A percentile compares a stretch with the other conserved stretches of the same genome.
These are phyloP conservation scores for Vitis hybrid DNA, from an alignment of 177 flowering plant species.

Conservation along the genomic window DNA sequence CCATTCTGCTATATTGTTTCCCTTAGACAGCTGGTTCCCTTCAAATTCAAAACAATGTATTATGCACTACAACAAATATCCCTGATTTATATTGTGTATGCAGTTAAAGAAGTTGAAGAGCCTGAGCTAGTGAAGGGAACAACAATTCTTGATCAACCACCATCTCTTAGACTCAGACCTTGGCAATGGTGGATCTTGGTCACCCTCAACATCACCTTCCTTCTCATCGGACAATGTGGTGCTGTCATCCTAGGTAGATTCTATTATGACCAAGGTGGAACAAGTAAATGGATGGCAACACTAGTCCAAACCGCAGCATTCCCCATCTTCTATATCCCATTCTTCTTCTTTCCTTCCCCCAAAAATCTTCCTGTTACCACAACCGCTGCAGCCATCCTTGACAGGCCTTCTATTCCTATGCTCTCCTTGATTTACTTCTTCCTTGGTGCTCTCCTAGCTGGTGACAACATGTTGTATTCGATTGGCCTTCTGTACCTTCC, in stretches of 20 bases:
- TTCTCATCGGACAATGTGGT: slow-evolving; percentile 41
- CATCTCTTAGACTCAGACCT: slow-evolving; percentile 23
- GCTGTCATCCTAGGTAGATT: slow-evolving; percentile 66
- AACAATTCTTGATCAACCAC: slow-evolving; percentile 10
- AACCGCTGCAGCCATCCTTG: background rate
- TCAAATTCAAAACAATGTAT: too few species aligned
- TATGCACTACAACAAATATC: too few species aligned
- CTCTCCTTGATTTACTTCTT: slow-evolving; percentile 35
- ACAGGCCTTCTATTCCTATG: slow-evolving; percentile 22
- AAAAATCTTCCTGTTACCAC: slow-evolving; percentile 15
- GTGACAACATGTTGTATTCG: slow-evolving; percentile 66
- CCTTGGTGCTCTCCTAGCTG: slow-evolving; percentile 53
- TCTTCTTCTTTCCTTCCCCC: slow-evolving; percentile 34
- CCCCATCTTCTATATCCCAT: slow-evolving; percentile 53
- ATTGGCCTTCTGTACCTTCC: slow-evolving; percentile 62
- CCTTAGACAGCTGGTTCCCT: too few species aligned
- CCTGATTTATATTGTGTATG: too few species aligned
- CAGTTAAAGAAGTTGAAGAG: too few species aligned
- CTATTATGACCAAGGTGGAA: slow-evolving; percentile 76
- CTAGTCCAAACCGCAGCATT: slow-evolving; percentile 67
- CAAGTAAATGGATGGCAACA: slow-evolving; percentile 66
- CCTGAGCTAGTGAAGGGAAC: too few species aligned
- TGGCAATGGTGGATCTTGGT: slow-evolving; percentile 76
- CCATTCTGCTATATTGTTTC: too few species aligned
- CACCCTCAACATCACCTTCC: slow-evolving; percentile 41